Evolutionary conservation across 495 filamentous ascomycete genomes (phyloP).

Genomic region (Astrothelium macrocarpum): DNA sequence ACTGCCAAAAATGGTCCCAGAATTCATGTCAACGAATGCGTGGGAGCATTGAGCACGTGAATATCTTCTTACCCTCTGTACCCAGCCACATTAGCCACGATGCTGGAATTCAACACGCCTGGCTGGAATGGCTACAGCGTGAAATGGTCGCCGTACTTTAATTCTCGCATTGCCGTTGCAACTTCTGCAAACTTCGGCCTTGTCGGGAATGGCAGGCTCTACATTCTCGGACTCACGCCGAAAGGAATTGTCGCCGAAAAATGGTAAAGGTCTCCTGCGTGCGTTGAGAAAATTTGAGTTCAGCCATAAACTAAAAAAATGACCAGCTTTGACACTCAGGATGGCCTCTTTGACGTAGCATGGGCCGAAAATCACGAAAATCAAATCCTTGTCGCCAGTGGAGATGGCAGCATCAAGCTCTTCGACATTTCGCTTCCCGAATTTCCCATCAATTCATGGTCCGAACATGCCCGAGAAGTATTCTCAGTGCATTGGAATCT

Average conservation of each 20-base stretch:
- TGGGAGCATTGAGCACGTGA: background rate
- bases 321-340: conserved; percentile 93
- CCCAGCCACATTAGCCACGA: conserved; percentile 37
- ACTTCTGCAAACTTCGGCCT: conserved; percentile 88
- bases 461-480: conserved; percentile 84
- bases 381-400: conserved; percentile 75
- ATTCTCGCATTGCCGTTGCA: conserved; percentile 80
- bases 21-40: background rate
- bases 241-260: conserved; percentile 76
- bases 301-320: no score
- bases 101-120: conserved; percentile 88
- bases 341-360: conserved; percentile 83
- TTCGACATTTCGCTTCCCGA: conserved; percentile 71
- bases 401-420: conserved; percentile 89
- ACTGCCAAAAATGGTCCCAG: background rate
- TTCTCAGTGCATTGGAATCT: conserved; percentile 90
- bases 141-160: conserved; percentile 97
- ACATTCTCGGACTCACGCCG: conserved; percentile 66
- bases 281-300: conserved; percentile 2
- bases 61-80: no score
- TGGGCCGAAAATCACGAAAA: conserved; percentile 95
- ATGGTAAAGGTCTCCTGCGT: conserved; percentile 38
- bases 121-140: conserved; percentile 92
- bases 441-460: conserved; percentile 79
- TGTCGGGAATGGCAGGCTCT: conserved; percentile 88